Base-by-base conservation (phyloP, 1,139 yeast species). In the Zygosaccharomyces sapae region DNA sequence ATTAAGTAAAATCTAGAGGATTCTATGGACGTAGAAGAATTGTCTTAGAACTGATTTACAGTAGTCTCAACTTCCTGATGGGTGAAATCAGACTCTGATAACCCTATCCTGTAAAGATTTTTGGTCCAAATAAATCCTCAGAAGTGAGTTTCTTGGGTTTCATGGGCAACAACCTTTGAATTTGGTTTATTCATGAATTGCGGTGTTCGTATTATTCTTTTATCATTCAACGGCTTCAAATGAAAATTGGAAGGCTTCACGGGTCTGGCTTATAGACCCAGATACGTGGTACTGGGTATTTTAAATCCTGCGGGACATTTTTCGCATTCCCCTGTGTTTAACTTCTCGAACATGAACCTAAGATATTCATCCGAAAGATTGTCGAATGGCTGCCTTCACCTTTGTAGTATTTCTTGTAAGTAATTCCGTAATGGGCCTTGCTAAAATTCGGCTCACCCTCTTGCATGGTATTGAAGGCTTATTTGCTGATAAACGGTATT, bases 31-130 rank as follows among this genome's bases (percentile, higher is more conserved):
- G 70, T 63, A 2, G 55, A 56, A 1, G 75, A 74, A 54, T 79
- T 81, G 58, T 80, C 83, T 40, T 65, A 16, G 81, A n/a, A n/a
- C n/a, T n/a, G 77, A 44, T 74, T 75, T 24, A 80, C 70, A 25
- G 79, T 76, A 7, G 86, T 71, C 52, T 86, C 70, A 5, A 81
- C 84, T 61, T 81, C 86, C 2, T 82, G 78, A 59, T 81, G 81
- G 1, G 85, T 83, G 1, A 84, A 80, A 60, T 74, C 76, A 58
- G 69, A 80, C 41, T 75, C 69, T 44, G 76, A 65, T 43, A 80
- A 59, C n/a, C n/a, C n/a, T n/a, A n/a, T 22, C 72, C 73, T 1
- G 81, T 81, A 46, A 71, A 70, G 18, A 60, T 58, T 52, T 66
- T 66, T 39, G 72, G 62, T 19, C 62, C 61, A 61, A 69, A 68